phyloP scores from a whole-genome alignment of 2,329 filamentous ascomycete species.

The Sclerotiophoma versabilis region DNA sequence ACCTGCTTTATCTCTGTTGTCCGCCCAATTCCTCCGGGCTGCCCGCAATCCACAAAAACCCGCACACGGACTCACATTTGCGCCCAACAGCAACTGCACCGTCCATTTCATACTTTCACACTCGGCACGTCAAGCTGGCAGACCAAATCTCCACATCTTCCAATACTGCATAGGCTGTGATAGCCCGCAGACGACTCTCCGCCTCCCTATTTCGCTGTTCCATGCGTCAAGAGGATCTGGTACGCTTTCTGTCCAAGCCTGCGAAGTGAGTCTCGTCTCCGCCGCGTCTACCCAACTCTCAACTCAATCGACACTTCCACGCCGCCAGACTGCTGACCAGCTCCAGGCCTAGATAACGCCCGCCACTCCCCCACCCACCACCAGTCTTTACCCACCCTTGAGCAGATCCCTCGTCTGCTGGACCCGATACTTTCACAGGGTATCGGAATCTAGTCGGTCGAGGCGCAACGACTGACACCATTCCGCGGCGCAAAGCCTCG shows the following conservation, averaged over 20 bases:
- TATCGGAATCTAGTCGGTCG: conserved; percentile 83
- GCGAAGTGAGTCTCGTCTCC: conserved; percentile 73
- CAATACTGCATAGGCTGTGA: conserved; percentile 46
- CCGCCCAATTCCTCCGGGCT: background rate
- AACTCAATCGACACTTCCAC: background rate
- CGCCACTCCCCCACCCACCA: conserved; percentile 50
- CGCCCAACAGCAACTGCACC: conserved; percentile 31
- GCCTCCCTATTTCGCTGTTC: conserved; percentile 53
- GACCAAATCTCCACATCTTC: conserved; percentile 22
- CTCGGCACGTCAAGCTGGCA: conserved; percentile 45
- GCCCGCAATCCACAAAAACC: conserved; percentile 11
- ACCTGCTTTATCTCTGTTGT: too few species aligned
- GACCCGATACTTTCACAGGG: conserved; percentile 82
- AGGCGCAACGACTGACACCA: conserved; percentile 73
- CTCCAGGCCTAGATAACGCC: conserved; percentile 72
- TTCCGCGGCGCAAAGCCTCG: conserved; percentile 85
- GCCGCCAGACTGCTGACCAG: conserved; percentile 20
- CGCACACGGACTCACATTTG: conserved; percentile 19
- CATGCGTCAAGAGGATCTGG: conserved; percentile 91
- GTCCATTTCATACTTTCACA: conserved; percentile 10
- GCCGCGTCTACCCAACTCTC: conserved; percentile 3
- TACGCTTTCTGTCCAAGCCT: conserved; percentile 93
- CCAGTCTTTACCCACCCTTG: conserved; percentile 36
- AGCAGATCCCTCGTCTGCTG: conserved; percentile 77
- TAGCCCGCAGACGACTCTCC: conserved; percentile 44